phyloP scores from a whole-genome alignment of 257 asterid species.

The Orobanche coerulescens region DNA sequence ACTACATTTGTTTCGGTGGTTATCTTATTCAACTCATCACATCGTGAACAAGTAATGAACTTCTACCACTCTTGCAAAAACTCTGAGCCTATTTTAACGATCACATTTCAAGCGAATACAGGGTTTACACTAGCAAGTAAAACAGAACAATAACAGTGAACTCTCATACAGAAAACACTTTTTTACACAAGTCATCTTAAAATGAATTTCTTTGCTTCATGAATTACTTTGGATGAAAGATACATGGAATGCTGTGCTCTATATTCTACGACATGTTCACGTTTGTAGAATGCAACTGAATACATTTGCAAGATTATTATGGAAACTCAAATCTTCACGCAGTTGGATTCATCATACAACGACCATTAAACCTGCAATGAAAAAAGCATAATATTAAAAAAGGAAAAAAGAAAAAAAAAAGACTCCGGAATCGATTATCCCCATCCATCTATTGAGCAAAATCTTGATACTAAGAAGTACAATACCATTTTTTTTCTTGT shows the following conservation, averaged over 20 bases:
- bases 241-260: constrained; percentile 4
- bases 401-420: neutral
- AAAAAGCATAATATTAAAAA: neutral
- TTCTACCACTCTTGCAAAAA: too few species aligned
- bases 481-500: constrained; percentile 22
- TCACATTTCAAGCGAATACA: neutral
- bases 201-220: constrained; percentile 10
- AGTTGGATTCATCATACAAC: constrained; percentile 7
- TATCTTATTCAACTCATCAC: neutral
- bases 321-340: constrained; percentile 8
- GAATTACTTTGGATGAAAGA: constrained; percentile 10
- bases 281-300: neutral
- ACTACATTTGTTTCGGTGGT: neutral
- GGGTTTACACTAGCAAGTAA: neutral
- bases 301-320: neutral
- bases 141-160: constrained; percentile 1
- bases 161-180: neutral
- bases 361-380: constrained; percentile 11
- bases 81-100: neutral
- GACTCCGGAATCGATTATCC: neutral
- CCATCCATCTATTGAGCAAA: neutral
- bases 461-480: neutral
- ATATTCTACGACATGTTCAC: neutral
- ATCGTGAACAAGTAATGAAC: too few species aligned
- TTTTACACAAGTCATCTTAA: neutral